phyloP scores from a whole-genome alignment of 352 stramenopile species.

The Phytopythium montanum region DNA sequence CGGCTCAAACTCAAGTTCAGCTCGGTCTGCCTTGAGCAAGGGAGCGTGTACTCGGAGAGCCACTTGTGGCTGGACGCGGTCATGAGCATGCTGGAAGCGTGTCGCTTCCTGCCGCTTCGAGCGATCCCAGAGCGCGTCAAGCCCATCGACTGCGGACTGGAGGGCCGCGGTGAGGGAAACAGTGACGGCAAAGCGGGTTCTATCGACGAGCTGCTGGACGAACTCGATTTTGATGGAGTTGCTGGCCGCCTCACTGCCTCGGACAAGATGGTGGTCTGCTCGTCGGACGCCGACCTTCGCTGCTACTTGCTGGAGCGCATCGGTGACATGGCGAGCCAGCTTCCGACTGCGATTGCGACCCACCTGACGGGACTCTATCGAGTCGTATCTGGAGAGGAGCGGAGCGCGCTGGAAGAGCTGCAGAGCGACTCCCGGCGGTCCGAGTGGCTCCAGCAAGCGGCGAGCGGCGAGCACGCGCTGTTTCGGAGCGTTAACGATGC shows the following conservation, averaged over 20 bases:
- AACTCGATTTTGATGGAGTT: constrained; percentile 71
- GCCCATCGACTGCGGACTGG: constrained; percentile 13
- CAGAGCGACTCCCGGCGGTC: constrained; percentile 4
- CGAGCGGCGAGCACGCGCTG: not conserved
- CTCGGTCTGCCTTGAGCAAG: constrained; percentile 64
- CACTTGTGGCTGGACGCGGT: constrained; percentile 37
- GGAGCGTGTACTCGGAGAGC: constrained; percentile 31
- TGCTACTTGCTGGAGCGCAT: constrained; percentile 61
- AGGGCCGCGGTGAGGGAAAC: not conserved
- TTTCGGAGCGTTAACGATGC: not conserved
- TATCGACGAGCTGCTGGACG: constrained; percentile 43
- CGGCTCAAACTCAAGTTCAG: constrained; percentile 75
- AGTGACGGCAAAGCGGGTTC: not conserved
- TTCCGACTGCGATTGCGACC: constrained; percentile 13
- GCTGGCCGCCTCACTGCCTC: constrained; percentile 21
- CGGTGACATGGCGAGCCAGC: constrained; percentile 66
- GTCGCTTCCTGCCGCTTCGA: constrained; percentile 32
- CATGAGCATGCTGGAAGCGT: constrained; percentile 39
- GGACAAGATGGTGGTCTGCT: constrained; percentile 35
- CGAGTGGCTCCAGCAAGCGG: constrained; percentile 5
- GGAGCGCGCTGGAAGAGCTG: constrained; percentile 18
- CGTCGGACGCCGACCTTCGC: constrained; percentile 46
- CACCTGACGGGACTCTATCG: constrained; percentile 34
- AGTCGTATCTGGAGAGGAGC: constrained; percentile 44
- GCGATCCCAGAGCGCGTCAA: constrained; percentile 30